Conservation (phyloP, 2,329 filamentous ascomycete genomes). For the Xylariaceae sp. region DNA sequence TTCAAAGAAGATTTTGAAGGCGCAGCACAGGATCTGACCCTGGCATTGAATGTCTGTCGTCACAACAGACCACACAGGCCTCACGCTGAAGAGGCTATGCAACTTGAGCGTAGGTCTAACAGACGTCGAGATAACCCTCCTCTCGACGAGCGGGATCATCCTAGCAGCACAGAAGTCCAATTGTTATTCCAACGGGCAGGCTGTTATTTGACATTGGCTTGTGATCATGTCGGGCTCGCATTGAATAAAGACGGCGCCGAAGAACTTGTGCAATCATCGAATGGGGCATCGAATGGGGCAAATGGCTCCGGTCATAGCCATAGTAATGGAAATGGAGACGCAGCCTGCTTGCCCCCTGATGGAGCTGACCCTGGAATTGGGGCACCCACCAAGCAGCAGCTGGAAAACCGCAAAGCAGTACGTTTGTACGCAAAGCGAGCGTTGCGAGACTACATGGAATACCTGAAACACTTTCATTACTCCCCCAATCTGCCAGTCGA, state of each 20-base stretch:
- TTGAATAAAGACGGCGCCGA: conserved; percentile 34
- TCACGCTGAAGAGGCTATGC: conserved; percentile 48
- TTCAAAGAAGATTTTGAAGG: conserved; percentile 74
- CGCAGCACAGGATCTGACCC: conserved; percentile 67
- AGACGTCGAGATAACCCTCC: conserved; percentile 32
- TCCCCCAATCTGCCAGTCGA: conserved; percentile 66
- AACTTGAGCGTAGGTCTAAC: conserved; percentile 41
- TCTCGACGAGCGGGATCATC: conserved; percentile 52
- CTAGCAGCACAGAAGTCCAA: conserved; percentile 71
- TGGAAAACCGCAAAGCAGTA: conserved; percentile 66
- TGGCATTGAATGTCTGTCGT: conserved; percentile 57
- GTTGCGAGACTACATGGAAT: conserved; percentile 70
- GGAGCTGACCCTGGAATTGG: conserved; percentile 12
- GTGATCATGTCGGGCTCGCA: conserved; percentile 58
- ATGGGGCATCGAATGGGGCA: conserved; percentile 13
- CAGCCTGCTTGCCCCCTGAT: conserved; percentile 11
- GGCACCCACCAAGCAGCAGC: conserved; percentile 22
- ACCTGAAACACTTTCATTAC: conserved; percentile 74
- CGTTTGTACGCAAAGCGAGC: conserved; percentile 74
- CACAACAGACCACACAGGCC: conserved; percentile 47
- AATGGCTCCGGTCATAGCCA: conserved; percentile 21
- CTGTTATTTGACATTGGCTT: conserved; percentile 70
- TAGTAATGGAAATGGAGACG: conserved; percentile 15
- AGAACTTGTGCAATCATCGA: conserved; percentile 17
- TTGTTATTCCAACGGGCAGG: conserved; percentile 73